phyloP scores from a whole-genome alignment of 495 filamentous ascomycete species.

The Evernia prunastri region DNA sequence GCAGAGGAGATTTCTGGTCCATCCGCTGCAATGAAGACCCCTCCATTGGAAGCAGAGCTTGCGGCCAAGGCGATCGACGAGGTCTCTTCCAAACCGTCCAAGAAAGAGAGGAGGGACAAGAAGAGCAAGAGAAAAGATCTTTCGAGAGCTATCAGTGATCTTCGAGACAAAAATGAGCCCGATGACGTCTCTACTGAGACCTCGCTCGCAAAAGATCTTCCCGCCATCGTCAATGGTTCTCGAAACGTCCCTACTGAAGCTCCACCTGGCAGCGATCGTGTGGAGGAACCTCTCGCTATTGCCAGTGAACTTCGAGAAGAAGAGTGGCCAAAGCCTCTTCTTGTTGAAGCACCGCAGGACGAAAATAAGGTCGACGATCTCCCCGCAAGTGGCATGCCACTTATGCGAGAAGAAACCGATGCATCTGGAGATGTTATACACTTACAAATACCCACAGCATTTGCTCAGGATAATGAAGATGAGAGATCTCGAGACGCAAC shows the following conservation, averaged over 20 bases:
- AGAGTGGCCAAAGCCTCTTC: background rate
- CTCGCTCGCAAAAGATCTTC: too few species aligned
- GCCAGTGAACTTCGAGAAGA: background rate
- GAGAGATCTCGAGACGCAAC: background rate
- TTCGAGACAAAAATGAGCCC: conserved; percentile 24
- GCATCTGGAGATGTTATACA: background rate
- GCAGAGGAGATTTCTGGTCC: background rate
- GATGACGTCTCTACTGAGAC: conserved; percentile 3
- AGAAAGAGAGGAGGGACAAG: conserved; percentile 36
- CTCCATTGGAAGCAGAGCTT: background rate
- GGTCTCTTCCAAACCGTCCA: conserved; percentile 7
- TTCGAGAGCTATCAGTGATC: conserved; percentile 25
- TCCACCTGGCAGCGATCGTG: background rate
- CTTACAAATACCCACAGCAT: background rate
- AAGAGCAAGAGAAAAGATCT: conserved; percentile 35
- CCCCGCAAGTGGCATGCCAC: background rate
- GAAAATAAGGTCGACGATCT: background rate
- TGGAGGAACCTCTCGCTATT: background rate
- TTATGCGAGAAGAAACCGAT: background rate
- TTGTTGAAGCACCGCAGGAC: conserved; percentile 11
- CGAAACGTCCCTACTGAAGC: background rate
- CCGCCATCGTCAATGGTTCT: background rate
- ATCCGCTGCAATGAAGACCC: background rate
- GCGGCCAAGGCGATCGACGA: background rate
- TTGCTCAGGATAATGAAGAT: background rate